Percentiles rank a stretch among this genome's conserved stretches.
phyloP scores from a whole-genome alignment of 2,329 filamentous ascomycete species.

The Paecilomyces sp. region DNA sequence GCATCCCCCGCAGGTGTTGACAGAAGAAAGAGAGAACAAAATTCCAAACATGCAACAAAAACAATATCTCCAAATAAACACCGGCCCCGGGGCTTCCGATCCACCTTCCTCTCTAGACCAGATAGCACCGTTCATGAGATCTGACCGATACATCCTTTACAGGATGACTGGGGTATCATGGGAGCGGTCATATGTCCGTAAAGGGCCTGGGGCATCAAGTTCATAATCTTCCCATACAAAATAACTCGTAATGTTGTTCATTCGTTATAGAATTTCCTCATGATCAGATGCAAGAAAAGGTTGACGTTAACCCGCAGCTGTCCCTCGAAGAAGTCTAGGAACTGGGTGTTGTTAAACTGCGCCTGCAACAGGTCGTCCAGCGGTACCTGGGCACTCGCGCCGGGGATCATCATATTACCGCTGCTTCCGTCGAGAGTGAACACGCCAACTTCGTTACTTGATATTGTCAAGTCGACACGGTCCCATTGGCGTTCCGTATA shows the following conservation, averaged over 20 bases:
- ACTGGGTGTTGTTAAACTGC: slow-evolving; percentile 94
- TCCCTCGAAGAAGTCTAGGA: slow-evolving; percentile 88
- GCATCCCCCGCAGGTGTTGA: background rate
- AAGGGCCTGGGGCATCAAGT: background rate
- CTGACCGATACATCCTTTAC: background rate
- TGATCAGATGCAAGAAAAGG: slow-evolving; percentile 88
- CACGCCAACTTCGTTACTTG: slow-evolving; percentile 85
- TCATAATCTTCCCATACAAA: background rate
- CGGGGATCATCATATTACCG: slow-evolving; percentile 92
- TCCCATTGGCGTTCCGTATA: slow-evolving; percentile 79
- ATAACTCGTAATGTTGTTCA: slow-evolving; percentile 12
- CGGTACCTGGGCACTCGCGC: slow-evolving; percentile 78
- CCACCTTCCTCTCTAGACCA: background rate
- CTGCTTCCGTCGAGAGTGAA: slow-evolving; percentile 88
- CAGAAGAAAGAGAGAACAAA: background rate
- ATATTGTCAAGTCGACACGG: slow-evolving; percentile 88
- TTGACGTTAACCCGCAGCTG: slow-evolving; percentile 91
- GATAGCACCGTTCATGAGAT: background rate
- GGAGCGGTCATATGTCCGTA: background rate
- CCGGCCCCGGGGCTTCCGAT: background rate
- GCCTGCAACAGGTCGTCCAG: slow-evolving; percentile 92
- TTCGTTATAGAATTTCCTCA: slow-evolving; percentile 90
- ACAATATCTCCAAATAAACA: background rate
- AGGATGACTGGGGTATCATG: background rate
- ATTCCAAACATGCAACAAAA: background rate